Evolutionary conservation across 306 rosid genomes (phyloP).

Genomic region (Castanea mollissima): DNA sequence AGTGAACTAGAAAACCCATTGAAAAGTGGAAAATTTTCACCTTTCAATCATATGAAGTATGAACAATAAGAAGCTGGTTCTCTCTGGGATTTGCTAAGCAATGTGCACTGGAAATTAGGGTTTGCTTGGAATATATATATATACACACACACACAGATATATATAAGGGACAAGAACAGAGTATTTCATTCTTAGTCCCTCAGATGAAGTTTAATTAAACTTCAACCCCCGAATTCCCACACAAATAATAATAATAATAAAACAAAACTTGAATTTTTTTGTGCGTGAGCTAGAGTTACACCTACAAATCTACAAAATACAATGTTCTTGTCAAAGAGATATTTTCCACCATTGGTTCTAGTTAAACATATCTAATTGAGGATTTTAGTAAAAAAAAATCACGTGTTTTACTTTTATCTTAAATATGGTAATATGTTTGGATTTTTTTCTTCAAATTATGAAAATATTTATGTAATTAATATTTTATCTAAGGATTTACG

Average conservation of each 20-base stretch:
- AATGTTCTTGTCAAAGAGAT: too few relatives aligned
- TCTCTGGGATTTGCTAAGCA: background rate
- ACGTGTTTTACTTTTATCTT: too few relatives aligned
- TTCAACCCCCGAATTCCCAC: background rate
- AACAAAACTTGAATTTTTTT: too few relatives aligned
- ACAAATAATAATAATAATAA: too few relatives aligned
- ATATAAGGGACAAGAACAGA: background rate
- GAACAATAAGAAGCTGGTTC: background rate
- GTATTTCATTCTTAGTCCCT: background rate
- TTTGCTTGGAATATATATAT: background rate
- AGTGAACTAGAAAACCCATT: background rate
- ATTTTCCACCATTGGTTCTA: too few relatives aligned
- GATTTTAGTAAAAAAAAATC: too few relatives aligned
- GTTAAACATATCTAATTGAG: too few relatives aligned
- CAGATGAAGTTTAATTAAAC: background rate
- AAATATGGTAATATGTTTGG: too few relatives aligned
- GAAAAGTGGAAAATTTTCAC: background rate
- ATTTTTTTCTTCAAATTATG: background rate
- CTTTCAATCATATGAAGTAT: background rate
- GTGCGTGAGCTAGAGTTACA: too few relatives aligned
- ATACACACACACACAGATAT: too few relatives aligned
- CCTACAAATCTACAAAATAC: rapidly evolving
- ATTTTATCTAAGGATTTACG: background rate
- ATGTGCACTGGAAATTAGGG: background rate
- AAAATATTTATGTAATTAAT: background rate